Percentiles rank a stretch among this genome's conserved stretches.
Conservation (phyloP, 2,329 filamentous ascomycete genomes). For the Colletotrichum abscissum region DNA sequence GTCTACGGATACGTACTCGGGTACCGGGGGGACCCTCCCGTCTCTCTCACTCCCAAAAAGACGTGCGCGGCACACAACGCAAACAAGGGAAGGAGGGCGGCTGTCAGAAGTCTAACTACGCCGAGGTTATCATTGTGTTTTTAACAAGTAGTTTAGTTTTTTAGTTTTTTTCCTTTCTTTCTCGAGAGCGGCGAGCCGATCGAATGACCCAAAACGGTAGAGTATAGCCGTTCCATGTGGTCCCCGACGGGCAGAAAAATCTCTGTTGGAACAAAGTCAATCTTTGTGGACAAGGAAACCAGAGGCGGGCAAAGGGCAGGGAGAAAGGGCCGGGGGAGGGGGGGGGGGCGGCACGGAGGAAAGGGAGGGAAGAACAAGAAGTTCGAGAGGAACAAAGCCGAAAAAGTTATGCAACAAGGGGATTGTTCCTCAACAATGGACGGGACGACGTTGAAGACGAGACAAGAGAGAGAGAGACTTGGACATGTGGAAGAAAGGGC, state of each 20-base stretch:
- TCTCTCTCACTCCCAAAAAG: not conserved
- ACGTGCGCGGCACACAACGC: slow-evolving; percentile 14
- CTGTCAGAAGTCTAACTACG: slow-evolving; percentile 34
- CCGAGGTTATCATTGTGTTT: slow-evolving; percentile 16
- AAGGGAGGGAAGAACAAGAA: not conserved
- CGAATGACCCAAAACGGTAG: slow-evolving; percentile 16
- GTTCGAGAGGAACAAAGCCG: slow-evolving; percentile 11
- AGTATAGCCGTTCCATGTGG: slow-evolving; percentile 12
- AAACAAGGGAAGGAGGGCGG: slow-evolving; percentile 21
- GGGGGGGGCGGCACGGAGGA: not conserved
- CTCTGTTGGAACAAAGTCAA: not conserved
- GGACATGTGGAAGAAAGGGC: slow-evolving; percentile 10
- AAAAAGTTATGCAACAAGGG: slow-evolving; percentile 8
- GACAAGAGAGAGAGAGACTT: too few species aligned
- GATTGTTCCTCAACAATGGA: slow-evolving; percentile 15
- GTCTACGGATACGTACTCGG: not conserved
- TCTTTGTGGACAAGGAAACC: not conserved
- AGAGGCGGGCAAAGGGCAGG: not conserved
- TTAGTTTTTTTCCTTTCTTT: not conserved
- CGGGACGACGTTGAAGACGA: not conserved
- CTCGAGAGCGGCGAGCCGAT: not conserved
- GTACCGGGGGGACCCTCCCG: not conserved
- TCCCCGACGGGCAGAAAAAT: slow-evolving; percentile 15
- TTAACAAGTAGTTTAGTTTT: not conserved
- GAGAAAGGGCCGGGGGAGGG: not conserved